Evolutionary conservation across 2,329 filamentous ascomycete genomes (phyloP).

Genomic region (Xylaria sp.): DNA sequence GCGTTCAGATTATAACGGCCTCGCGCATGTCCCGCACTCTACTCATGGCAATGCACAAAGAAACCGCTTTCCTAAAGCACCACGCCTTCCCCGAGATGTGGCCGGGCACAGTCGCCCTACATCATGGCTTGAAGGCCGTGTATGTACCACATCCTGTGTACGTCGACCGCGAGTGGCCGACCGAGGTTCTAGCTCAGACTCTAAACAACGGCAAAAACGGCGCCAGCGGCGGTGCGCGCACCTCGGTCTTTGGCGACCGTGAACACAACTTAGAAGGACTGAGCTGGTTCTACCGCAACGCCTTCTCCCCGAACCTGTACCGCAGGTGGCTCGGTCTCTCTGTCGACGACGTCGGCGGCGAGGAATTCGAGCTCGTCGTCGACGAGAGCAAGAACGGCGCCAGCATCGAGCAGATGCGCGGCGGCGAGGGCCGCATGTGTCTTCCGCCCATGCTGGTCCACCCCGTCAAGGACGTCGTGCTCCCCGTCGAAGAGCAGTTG

Average conservation of each 20-base stretch:
- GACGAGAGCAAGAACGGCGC: slow-evolving; percentile 62
- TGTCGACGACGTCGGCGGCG: slow-evolving; percentile 81
- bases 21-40: slow-evolving; percentile 84
- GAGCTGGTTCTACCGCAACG: slow-evolving; percentile 91
- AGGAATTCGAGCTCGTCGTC: slow-evolving; percentile 74
- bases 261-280: slow-evolving; percentile 90
- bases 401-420: slow-evolving; percentile 64
- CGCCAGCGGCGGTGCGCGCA: slow-evolving; percentile 76
- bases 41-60: slow-evolving; percentile 87
- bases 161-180: slow-evolving; percentile 87
- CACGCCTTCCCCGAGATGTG: slow-evolving; percentile 98
- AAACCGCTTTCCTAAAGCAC: slow-evolving; percentile 85
- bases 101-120: slow-evolving; percentile 85
- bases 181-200: slow-evolving; percentile 77
- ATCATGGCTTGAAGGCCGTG: slow-evolving; percentile 64
- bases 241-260: slow-evolving; percentile 80
- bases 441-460: slow-evolving; percentile 89
- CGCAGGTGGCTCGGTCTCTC: slow-evolving; percentile 85
- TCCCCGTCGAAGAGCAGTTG: slow-evolving; percentile 69
- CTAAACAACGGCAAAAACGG: slow-evolving; percentile 84
- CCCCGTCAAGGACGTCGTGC: slow-evolving; percentile 81
- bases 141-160: slow-evolving; percentile 81
- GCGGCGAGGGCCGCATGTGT: slow-evolving; percentile 88
- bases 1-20: slow-evolving; percentile 88
- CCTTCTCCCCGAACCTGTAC: slow-evolving; percentile 84